Evolutionary conservation across 768 basidiomycete genomes (phyloP).

Genomic region (Podaxis sp.): DNA sequence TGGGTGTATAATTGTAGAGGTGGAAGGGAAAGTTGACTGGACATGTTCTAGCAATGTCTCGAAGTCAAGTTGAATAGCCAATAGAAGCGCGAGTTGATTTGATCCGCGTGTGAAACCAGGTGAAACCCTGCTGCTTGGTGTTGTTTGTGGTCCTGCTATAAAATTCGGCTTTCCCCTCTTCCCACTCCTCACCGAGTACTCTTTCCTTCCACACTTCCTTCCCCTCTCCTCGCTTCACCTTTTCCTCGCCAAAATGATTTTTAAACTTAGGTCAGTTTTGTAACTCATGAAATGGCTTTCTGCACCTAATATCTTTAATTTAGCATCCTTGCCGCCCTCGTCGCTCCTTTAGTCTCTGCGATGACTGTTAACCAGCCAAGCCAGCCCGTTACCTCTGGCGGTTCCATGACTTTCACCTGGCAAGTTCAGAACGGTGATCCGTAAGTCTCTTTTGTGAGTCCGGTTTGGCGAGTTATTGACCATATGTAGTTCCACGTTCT

Average conservation of each 20-base stretch:
- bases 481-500: slow-evolving; percentile 29
- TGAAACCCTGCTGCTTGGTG: slow-evolving; percentile 17
- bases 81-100: not conserved
- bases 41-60: not conserved
- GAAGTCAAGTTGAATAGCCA: not conserved
- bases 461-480: not conserved
- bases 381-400: slow-evolving; percentile 30
- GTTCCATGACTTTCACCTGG: slow-evolving; percentile 47
- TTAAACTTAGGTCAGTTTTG: slow-evolving; percentile 42
- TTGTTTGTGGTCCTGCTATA: slow-evolving; percentile 14
- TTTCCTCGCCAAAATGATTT: slow-evolving; percentile 44
- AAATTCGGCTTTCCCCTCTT: slow-evolving; percentile 15
- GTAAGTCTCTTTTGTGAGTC: slow-evolving; percentile 23
- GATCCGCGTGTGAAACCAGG: slow-evolving; percentile 18
- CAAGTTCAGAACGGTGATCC: slow-evolving; percentile 40
- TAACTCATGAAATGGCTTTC: not conserved
- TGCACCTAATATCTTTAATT: slow-evolving; percentile 5
- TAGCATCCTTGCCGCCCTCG: slow-evolving; percentile 43
- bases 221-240: slow-evolving; percentile 23
- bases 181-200: slow-evolving; percentile 11
- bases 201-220: slow-evolving; percentile 22
- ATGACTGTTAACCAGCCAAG: slow-evolving; percentile 40
- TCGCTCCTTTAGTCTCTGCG: slow-evolving; percentile 48
- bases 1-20: not conserved
- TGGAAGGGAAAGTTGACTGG: not conserved